These are phyloP conservation scores for Podila verticillata DNA, from an alignment of 192 early-diverging fungal species.

Conservation along the genomic window DNA sequence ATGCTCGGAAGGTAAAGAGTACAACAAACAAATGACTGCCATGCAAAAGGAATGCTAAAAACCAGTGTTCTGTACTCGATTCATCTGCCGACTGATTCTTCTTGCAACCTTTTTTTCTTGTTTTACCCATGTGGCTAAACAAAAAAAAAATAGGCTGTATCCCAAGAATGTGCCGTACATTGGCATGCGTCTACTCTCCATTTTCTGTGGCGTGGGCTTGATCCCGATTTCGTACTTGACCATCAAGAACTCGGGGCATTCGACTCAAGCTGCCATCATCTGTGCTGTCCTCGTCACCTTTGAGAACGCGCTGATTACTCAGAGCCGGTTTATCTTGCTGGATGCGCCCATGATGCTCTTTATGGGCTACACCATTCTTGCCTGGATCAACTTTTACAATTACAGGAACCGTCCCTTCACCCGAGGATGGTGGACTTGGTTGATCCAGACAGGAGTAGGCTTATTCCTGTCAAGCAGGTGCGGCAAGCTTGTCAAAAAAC, in stretches of 20 bases:
- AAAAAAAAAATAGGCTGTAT: conserved; percentile 3
- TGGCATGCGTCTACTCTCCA: conserved; percentile 82
- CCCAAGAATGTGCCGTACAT: conserved; percentile 84
- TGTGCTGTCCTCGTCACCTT: conserved; percentile 83
- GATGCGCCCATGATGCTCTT: conserved; percentile 92
- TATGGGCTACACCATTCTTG: conserved; percentile 75
- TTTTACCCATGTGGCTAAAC: background rate
- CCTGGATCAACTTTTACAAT: conserved; percentile 91
- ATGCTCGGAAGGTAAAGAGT: conserved; percentile 78
- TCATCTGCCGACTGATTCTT: too few relatives aligned
- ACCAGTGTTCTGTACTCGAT: too few relatives aligned
- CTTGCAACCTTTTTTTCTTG: background rate
- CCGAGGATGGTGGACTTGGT: conserved; percentile 86
- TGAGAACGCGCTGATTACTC: conserved; percentile 89
- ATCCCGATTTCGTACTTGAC: conserved; percentile 85
- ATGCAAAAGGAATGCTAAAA: too few relatives aligned
- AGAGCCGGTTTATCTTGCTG: conserved; percentile 89
- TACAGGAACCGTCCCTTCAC: conserved; percentile 73
- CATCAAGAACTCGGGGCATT: conserved; percentile 80
- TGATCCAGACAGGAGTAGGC: conserved; percentile 81
- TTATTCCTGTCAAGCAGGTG: conserved; percentile 62
- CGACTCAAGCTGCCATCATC: conserved; percentile 74
- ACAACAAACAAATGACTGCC: background rate
- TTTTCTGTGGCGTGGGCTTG: conserved; percentile 76
- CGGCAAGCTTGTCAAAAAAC: too few relatives aligned